Percentiles rank a stretch among this genome's conserved stretches.
These are phyloP conservation scores for Neoboletus subvelutipes DNA, from an alignment of 768 basidiomycete species.

Conservation along the genomic window DNA sequence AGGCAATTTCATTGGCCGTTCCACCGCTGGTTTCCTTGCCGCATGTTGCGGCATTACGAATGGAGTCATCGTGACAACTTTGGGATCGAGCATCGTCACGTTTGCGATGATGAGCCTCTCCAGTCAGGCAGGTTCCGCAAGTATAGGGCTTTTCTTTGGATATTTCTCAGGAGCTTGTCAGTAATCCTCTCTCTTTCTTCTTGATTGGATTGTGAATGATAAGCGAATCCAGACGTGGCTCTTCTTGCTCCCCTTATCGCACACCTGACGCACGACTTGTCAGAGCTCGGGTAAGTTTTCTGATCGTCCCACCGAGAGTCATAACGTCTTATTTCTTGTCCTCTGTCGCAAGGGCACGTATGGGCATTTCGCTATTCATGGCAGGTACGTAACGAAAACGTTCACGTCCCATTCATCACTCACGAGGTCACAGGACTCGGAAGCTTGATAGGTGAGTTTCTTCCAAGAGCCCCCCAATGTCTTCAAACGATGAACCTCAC, in stretches of 20 bases:
- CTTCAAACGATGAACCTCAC: slow-evolving; percentile 20
- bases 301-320: slow-evolving; percentile 5
- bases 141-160: slow-evolving; percentile 45
- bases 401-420: background rate
- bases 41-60: slow-evolving; percentile 45
- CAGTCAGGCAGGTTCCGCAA: slow-evolving; percentile 36
- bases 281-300: slow-evolving; percentile 46
- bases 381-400: slow-evolving; percentile 34
- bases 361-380: slow-evolving; percentile 51
- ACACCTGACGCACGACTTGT: slow-evolving; percentile 40
- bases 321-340: slow-evolving; percentile 10
- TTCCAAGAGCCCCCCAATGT: background rate
- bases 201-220: background rate
- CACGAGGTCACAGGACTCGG: slow-evolving; percentile 22
- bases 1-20: slow-evolving; percentile 37
- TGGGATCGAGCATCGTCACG: slow-evolving; percentile 37
- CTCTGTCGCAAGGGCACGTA: slow-evolving; percentile 28
- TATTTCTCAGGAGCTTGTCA: slow-evolving; percentile 48
- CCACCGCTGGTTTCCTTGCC: slow-evolving; percentile 37
- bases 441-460: slow-evolving; percentile 22
- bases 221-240: slow-evolving; percentile 34
- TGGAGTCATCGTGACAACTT: slow-evolving; percentile 37
- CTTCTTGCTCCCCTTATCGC: slow-evolving; percentile 44
- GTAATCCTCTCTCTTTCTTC: slow-evolving; percentile 11
- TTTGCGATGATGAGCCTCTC: slow-evolving; percentile 44